Evolutionary conservation across 352 stramenopile genomes (phyloP).

Genomic region (Bremia lactucae): DNA sequence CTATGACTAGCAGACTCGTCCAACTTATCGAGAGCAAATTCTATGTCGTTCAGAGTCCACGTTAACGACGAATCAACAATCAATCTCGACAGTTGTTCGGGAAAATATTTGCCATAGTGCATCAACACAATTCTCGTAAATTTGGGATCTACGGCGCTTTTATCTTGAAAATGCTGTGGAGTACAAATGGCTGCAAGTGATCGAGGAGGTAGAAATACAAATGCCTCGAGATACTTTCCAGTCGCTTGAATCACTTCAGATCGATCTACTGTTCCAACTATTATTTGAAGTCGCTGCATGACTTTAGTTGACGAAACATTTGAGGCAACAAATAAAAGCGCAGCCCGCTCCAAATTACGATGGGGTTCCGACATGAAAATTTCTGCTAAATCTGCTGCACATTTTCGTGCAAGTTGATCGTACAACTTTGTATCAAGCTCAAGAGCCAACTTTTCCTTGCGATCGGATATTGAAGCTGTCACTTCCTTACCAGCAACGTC

Average conservation of each 20-base stretch:
- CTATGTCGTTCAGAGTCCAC: constrained; percentile 62
- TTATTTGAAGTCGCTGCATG: constrained; percentile 37
- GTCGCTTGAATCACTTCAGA: constrained; percentile 48
- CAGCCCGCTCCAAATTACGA: constrained; percentile 49
- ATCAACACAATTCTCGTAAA: constrained; percentile 61
- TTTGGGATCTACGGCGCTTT: constrained; percentile 7
- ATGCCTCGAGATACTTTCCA: constrained; percentile 63
- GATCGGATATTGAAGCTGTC: constrained; percentile 12
- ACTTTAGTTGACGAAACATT: constrained; percentile 49
- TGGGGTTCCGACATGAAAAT: constrained; percentile 45
- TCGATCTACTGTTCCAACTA: constrained; percentile 32
- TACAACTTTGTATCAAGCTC: constrained; percentile 71
- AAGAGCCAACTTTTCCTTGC: constrained; percentile 42
- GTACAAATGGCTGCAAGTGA: constrained; percentile 17
- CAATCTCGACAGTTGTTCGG: constrained; percentile 57
- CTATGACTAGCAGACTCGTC: constrained; percentile 33
- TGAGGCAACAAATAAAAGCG: constrained; percentile 63
- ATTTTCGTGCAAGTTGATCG: constrained; percentile 56
- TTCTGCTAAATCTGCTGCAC: constrained; percentile 44
- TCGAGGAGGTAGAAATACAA: constrained; percentile 47
- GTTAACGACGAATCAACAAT: constrained; percentile 60
- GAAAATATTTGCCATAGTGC: constrained; percentile 67
- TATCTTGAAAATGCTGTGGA: constrained; percentile 3
- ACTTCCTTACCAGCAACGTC: constrained; percentile 7
- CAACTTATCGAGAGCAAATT: constrained; percentile 52